Percentiles rank a stretch among this genome's conserved stretches.
These are phyloP conservation scores for Xylaria cubensis DNA, from an alignment of 495 filamentous ascomycete species.

Conservation along the genomic window DNA sequence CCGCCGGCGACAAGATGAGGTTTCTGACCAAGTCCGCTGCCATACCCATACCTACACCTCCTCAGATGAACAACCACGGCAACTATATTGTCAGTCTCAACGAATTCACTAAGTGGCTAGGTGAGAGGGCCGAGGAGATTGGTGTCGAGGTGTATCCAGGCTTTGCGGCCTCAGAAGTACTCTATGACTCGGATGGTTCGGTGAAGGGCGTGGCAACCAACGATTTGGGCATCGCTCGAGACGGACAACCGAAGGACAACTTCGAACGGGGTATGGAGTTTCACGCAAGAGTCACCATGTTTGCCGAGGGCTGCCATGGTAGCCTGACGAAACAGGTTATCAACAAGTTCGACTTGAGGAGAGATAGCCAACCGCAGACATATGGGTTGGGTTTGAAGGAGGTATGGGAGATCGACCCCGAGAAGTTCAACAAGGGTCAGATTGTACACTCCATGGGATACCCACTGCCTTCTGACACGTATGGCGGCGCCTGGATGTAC, in stretches of 20 bases:
- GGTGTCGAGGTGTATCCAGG: constrained; percentile 99
- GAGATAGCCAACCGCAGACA: constrained; percentile 90
- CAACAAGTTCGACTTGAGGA: constrained; percentile 91
- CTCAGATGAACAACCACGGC: constrained; percentile 97
- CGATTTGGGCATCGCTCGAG: constrained; percentile 81
- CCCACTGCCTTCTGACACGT: constrained; percentile 85
- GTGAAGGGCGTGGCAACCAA: constrained; percentile 97
- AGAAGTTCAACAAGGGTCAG: constrained; percentile 88
- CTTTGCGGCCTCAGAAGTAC: constrained; percentile 90
- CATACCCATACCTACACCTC: constrained; percentile 83
- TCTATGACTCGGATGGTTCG: constrained; percentile 84
- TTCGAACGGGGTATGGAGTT: constrained; percentile 99
- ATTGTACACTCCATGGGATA: constrained; percentile 93
- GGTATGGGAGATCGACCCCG: constrained; percentile 94
- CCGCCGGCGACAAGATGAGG: constrained; percentile 84
- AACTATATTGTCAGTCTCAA: constrained; percentile 98
- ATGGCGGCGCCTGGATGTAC: constrained; percentile 98
- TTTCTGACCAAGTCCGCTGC: constrained; percentile 86
- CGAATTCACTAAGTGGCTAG: constrained; percentile 93
- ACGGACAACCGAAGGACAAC: constrained; percentile 84
- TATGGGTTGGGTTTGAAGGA: constrained; percentile 96
- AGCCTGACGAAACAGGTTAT: constrained; percentile 94
- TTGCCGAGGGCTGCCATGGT: constrained; percentile 95
- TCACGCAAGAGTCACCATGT: constrained; percentile 90
- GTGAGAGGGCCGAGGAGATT: constrained; percentile 91